phyloP scores from a whole-genome alignment of 2,329 filamentous ascomycete genomes.

The Colletotrichum cereale region DNA sequence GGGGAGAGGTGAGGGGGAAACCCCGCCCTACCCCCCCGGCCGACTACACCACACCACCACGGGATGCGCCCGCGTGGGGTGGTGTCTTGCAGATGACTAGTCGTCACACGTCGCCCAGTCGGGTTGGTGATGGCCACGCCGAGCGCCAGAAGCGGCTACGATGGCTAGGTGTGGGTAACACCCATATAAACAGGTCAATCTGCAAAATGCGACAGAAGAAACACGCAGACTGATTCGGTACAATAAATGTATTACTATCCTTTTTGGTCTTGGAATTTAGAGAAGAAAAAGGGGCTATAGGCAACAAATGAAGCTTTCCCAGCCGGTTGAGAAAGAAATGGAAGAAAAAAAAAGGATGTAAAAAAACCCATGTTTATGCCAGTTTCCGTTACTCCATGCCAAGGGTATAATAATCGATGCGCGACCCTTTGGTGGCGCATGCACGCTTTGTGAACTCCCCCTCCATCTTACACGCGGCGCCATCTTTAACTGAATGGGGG shows the following conservation, averaged over 20 bases:
- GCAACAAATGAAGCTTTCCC: slow-evolving; percentile 15
- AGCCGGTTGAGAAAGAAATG: neutral
- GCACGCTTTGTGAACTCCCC: slow-evolving; percentile 20
- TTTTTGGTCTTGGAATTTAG: slow-evolving; percentile 1
- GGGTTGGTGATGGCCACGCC: neutral
- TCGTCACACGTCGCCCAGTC: neutral
- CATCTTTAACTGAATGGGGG: neutral
- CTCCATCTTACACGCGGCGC: slow-evolving; percentile 32
- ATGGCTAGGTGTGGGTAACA: neutral
- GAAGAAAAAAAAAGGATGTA: neutral
- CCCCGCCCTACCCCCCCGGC: neutral
- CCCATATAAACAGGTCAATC: neutral
- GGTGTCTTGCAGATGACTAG: slow-evolving; percentile 20
- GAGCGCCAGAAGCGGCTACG: neutral
- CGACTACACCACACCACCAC: slow-evolving; percentile 6
- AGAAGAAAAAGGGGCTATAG: slow-evolving; percentile 13
- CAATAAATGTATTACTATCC: slow-evolving; percentile 31
- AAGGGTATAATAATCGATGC: slow-evolving; percentile 39
- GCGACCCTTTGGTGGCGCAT: slow-evolving; percentile 15
- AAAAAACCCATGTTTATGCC: slow-evolving; percentile 27
- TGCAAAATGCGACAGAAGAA: neutral
- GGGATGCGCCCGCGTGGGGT: slow-evolving; percentile 16
- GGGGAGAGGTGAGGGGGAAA: neutral
- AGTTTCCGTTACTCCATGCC: slow-evolving; percentile 39
- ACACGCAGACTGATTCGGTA: neutral